phyloP scores from a whole-genome alignment of 805 yeast species.

The Starmerella stellata region DNA sequence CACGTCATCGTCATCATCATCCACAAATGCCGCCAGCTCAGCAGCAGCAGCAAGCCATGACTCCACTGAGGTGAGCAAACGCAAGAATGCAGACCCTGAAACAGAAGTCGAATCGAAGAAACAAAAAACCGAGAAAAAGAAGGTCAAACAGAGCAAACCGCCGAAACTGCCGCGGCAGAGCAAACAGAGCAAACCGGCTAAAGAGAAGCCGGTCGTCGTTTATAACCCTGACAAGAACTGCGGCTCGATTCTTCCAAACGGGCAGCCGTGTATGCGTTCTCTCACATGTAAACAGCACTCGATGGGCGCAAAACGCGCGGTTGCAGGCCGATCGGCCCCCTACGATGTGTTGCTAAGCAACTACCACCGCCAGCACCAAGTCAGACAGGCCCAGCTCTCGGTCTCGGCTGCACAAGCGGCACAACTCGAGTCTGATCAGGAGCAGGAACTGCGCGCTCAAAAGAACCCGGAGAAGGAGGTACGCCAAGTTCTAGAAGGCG shows the following conservation, averaged over 20 bases:
- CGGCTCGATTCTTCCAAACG: conserved; percentile 84
- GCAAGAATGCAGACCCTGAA: conserved; percentile 1
- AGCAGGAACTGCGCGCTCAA: conserved; percentile 14
- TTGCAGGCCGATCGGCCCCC: conserved; percentile 79
- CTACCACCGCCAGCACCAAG: conserved; percentile 83
- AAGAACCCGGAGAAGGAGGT: conserved; percentile 41
- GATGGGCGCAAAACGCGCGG: conserved; percentile 95
- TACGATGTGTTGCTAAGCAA: conserved; percentile 76
- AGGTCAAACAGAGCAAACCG: conserved; percentile 6
- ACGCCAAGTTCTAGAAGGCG: conserved; percentile 77
- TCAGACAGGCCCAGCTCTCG: conserved; percentile 29
- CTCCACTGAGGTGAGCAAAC: background rate
- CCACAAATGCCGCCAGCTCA: background rate
- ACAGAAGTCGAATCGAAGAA: background rate
- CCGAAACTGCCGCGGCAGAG: conserved; percentile 3
- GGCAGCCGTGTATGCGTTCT: conserved; percentile 92
- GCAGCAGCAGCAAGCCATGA: background rate
- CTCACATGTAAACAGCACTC: conserved; percentile 95
- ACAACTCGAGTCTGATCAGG: conserved; percentile 9
- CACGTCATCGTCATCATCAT: background rate
- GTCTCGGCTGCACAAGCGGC: conserved; percentile 12
- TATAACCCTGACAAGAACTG: conserved; percentile 41
- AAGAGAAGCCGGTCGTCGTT: conserved; percentile 43
- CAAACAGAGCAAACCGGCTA: conserved; percentile 22
- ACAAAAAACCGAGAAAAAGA: background rate